Evolutionary conservation across 2,329 filamentous ascomycete genomes (phyloP), one percentile per base, ranked within the genome.

Genomic region (Xylariaceae sp.): DNA sequence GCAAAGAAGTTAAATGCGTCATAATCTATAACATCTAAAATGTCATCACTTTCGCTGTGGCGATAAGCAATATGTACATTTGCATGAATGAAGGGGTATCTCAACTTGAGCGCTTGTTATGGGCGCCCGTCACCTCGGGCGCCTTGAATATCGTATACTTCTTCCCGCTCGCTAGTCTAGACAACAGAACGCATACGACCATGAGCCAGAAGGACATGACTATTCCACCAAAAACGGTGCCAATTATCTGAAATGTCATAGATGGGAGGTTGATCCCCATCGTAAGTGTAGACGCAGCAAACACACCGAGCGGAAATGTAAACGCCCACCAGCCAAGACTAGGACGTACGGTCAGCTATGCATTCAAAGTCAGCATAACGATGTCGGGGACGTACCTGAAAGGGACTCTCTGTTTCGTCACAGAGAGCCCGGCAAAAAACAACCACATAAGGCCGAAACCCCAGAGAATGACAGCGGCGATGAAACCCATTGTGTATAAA

Each of bases 401-500:
- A 9, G 68, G 67, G 16, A 70, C 61, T 49, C 50, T 33, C 68
- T 60, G 48, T 64, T 67, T 48, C 16, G 34, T 44, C 12, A 54
- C 44, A 15, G 47, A 47, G 7, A 69, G 60, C 37, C 70, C 55
- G 3, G 69, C 69, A 39, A 70, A 71, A 8, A 56, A 63, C 4
- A 72, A 50, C 65, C 69, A 71, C 3, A 69, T 53, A 4, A 72
- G 55, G 3, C 62, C 69, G 37, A 72, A 71, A 0, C 65, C 68
- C 65, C 67, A 72, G 60, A 72, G 66, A 22, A 68, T 45, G 9
- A 72, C 54, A 4, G 63, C 68, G 9, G 64, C 38, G 37, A 71
- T 63, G 16, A 79, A 64, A 0, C 82, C 80, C 1, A 80, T 44
- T 1, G 80, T 65, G 48, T 84, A 83, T 4, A 83, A 65, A 3